These are phyloP conservation scores for Rhodotorula toruloides DNA, from an alignment of 768 basidiomycete genomes.

Conservation along the genomic window DNA sequence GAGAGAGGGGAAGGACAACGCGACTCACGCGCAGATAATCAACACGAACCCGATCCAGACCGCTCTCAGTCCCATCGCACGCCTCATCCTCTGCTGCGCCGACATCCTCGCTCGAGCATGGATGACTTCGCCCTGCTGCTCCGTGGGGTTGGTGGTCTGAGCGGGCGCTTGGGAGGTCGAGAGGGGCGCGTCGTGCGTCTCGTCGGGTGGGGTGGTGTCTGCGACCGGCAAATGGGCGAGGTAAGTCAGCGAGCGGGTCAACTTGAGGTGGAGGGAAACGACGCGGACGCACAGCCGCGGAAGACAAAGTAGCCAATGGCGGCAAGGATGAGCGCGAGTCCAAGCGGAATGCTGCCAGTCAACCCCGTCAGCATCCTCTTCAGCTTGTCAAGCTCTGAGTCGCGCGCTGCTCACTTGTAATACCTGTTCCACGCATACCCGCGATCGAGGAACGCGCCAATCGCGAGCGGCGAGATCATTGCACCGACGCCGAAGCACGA, in stretches of 20 bases:
- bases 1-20: neutral
- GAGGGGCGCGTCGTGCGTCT: conserved; percentile 19
- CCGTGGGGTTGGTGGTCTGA: neutral
- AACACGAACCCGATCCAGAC: conserved; percentile 30
- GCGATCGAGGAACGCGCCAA: conserved; percentile 33
- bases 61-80: conserved; percentile 11
- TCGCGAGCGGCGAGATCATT: conserved; percentile 31
- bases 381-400: too few relatives aligned
- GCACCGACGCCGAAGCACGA: conserved; percentile 34
- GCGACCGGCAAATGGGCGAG: neutral
- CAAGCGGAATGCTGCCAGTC: conserved; percentile 17
- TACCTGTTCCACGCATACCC: conserved; percentile 18
- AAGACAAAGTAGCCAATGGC: conserved; percentile 27
- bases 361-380: too few relatives aligned
- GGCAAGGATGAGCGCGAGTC: conserved; percentile 23
- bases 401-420: conserved; percentile 1
- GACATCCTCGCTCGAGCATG: conserved; percentile 20
- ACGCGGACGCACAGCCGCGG: conserved; percentile 24
- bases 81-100: conserved; percentile 23
- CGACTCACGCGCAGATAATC: conserved; percentile 25
- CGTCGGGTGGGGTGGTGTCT: conserved; percentile 32
- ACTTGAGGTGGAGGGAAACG: neutral
- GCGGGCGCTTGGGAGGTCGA: neutral
- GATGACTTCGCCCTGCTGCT: conserved; percentile 19
- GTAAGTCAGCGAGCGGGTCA: neutral